Conservation (phyloP, 1,284 basidiomycete species). For the Pascua sp. region DNA sequence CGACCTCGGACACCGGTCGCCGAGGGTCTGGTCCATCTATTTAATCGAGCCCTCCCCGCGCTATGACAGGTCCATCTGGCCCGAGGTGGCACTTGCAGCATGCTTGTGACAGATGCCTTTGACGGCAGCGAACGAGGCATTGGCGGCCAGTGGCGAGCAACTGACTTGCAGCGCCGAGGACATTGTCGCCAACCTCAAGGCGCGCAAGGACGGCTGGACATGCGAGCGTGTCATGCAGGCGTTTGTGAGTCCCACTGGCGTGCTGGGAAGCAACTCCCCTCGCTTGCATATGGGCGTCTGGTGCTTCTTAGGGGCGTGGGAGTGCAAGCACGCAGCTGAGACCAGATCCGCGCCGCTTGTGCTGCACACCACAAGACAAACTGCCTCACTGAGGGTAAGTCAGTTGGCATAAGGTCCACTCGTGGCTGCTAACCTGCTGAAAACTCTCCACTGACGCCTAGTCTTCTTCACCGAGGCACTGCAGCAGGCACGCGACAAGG, state of each 20-base stretch:
- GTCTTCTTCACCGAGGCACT: slow-evolving; percentile 36
- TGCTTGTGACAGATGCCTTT: too few species aligned
- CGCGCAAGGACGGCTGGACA: slow-evolving; percentile 28
- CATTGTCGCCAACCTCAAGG: slow-evolving; percentile 34
- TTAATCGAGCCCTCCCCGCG: too few species aligned
- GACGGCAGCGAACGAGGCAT: too few species aligned
- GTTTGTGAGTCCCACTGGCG: slow-evolving; percentile 23
- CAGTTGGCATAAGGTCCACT: too few species aligned
- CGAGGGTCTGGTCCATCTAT: too few species aligned
- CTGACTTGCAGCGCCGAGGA: slow-evolving; percentile 22
- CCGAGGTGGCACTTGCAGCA: too few species aligned
- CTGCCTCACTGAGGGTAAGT: slow-evolving; percentile 40
- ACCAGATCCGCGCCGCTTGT: slow-evolving; percentile 37
- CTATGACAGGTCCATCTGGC: too few species aligned
- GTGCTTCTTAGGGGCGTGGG: neutral
- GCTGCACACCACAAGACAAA: slow-evolving; percentile 40
- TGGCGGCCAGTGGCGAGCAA: neutral
- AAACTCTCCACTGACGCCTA: slow-evolving; percentile 5
- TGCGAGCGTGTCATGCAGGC: slow-evolving; percentile 32
- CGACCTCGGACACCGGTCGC: too few species aligned
- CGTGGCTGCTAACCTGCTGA: neutral
- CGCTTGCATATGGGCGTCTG: neutral
- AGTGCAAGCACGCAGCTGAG: neutral
- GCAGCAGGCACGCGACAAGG: slow-evolving; percentile 23
- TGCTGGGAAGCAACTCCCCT: neutral